Conservation (phyloP, 306 rosid genomes). For the Citrullus colocynthis region DNA sequence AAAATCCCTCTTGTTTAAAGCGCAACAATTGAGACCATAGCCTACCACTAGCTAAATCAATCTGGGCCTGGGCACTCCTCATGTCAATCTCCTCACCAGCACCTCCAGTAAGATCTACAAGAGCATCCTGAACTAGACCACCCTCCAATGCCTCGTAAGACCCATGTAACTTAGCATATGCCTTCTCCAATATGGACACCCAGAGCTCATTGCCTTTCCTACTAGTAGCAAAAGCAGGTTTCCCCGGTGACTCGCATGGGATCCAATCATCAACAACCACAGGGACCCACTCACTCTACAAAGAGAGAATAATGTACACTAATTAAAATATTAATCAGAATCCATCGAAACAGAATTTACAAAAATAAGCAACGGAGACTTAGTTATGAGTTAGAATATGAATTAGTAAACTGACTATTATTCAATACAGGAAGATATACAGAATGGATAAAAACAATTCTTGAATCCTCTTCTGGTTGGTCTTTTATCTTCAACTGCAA, state of each 20-base stretch:
- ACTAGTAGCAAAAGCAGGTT: constrained; percentile 96
- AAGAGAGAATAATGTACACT: neutral
- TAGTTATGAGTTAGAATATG: neutral
- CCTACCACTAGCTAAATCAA: constrained; percentile 98
- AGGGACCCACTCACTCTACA: constrained; percentile 97
- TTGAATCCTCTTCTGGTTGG: neutral
- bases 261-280: constrained; percentile 99
- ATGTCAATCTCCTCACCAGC: constrained; percentile 99
- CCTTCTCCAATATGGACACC: constrained; percentile 99
- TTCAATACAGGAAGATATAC: neutral
- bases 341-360: neutral
- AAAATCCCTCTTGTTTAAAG: constrained; percentile 91
- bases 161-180: constrained; percentile 98
- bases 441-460: neutral
- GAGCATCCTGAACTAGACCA: constrained; percentile 99
- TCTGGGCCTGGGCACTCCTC: constrained; percentile 94
- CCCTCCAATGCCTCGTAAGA: constrained; percentile 98
- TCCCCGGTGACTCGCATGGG: constrained; percentile 91
- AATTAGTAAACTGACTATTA: neutral
- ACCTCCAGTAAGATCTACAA: constrained; percentile 98
- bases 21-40: constrained; percentile 97
- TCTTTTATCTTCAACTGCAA: neutral
- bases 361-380: neutral
- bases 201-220: constrained; percentile 86
- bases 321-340: neutral